Conservation (phyloP, 352 stramenopile genomes). For the Phytophthora pini region DNA sequence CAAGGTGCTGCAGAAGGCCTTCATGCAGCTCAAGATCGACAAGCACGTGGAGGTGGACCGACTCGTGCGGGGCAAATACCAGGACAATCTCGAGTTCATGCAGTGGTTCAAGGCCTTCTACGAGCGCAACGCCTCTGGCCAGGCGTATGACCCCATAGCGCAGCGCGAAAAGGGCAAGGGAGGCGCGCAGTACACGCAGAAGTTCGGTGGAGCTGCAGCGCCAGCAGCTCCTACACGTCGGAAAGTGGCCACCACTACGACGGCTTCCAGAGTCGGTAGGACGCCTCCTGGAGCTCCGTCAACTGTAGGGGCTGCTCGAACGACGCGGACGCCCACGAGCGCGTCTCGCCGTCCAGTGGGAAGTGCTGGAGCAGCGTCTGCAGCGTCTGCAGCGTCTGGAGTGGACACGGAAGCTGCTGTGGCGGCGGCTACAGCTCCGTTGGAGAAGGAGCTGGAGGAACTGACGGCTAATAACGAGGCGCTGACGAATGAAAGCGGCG, state of each 20-base stretch:
- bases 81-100: constrained; percentile 99
- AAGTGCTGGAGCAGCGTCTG: constrained; percentile 18
- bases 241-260: constrained; percentile 41
- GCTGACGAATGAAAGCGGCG: constrained; percentile 81
- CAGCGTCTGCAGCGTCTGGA: constrained; percentile 11
- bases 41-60: constrained; percentile 98
- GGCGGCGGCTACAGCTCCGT: constrained; percentile 43
- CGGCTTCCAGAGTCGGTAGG: constrained; percentile 39
- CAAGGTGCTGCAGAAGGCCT: constrained; percentile 98
- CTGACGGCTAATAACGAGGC: constrained; percentile 66
- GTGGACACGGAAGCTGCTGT: constrained; percentile 38
- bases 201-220: constrained; percentile 54
- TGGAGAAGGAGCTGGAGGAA: constrained; percentile 84
- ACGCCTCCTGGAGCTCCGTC: constrained; percentile 60
- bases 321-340: constrained; percentile 28
- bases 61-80: constrained; percentile 98
- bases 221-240: constrained; percentile 42
- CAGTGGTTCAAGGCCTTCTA: constrained; percentile 98
- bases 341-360: constrained; percentile 42
- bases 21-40: constrained; percentile 96
- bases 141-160: constrained; percentile 94
- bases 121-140: constrained; percentile 82
- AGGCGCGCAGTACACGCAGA: constrained; percentile 78
- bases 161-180: constrained; percentile 96
- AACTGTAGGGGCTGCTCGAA: constrained; percentile 18